Base-by-base conservation (phyloP, 2,329 filamentous ascomycete species). In the Trichoderma breve region DNA sequence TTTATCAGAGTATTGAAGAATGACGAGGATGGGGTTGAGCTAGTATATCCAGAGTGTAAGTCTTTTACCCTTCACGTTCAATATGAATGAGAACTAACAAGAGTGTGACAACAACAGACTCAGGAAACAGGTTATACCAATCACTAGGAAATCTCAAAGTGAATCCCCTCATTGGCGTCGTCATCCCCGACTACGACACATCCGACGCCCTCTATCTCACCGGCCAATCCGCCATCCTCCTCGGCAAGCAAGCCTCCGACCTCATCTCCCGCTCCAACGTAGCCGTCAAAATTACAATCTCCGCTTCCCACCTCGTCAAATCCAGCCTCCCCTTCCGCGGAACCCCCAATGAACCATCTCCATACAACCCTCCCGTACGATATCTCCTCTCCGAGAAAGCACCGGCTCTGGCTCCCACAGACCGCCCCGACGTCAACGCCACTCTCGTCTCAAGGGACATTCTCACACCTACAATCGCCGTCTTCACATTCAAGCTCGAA, bases 61-160 rank as follows among this genome's bases (percentile, higher is more conserved):
- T 79, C 0, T 9, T 47, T 6, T 62, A 12, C 24, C 2, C 69
- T 34, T 0, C 3, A 6, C 47, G 9, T 60, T 21, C 3, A 24
- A 7, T 8, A 36, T n/a, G 9, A 12, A 8, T 60, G 26, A 28
- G 4, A 28, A 57, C 61, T 68, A 30, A 55, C 53, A 64, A 60
- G 3, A 30, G 3, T 14, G 32, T n/a, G n/a, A n/a, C n/a, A n/a
- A 43, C 30, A 83, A 39, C 21, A 83, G 82, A 92, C 79, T 94
- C 92, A 0, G 94, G 94, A 8, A 97, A 97, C 79, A 85, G 93
- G 18, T 83, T 96, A 0, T 97, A 97, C 76, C 93, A 97, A 79
- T 93, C 92, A 0, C 86, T 97, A 0, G 94, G 94, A 1, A 97
- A 97, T 77, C 83, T 97, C 15, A 84, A 87, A 51, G 81, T 86